Conservation (phyloP, 140 eudicot species). For the Cichorium intybus region DNA sequence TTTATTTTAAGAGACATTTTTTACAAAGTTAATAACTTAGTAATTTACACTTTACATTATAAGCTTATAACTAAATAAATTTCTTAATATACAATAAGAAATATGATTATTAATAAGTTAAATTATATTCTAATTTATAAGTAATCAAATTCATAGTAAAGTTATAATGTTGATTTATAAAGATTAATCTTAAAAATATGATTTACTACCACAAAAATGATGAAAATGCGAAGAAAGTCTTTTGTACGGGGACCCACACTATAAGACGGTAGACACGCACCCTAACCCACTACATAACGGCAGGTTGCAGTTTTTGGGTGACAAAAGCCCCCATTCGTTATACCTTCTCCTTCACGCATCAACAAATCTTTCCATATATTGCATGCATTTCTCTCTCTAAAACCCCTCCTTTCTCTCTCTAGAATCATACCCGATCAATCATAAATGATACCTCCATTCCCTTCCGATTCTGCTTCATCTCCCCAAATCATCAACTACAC, state of each 20-base stretch:
- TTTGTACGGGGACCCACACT: slow-evolving; percentile 8
- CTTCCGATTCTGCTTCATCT: slow-evolving; percentile 2
- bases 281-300: slow-evolving; percentile 27
- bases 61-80: too few species aligned
- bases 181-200: too few species aligned
- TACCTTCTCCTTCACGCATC: slow-evolving; percentile 33
- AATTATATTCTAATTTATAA: too few species aligned
- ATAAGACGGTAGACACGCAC: slow-evolving; percentile 14
- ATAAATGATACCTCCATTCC: background rate
- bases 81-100: too few species aligned
- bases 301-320: slow-evolving; percentile 24
- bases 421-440: background rate
- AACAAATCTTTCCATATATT: slow-evolving; percentile 36
- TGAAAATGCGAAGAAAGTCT: background rate
- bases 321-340: slow-evolving; percentile 11
- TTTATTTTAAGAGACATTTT: too few species aligned
- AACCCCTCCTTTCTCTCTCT: slow-evolving; percentile 20
- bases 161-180: too few species aligned
- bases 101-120: too few species aligned
- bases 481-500: slow-evolving; percentile 2
- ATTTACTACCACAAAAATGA: too few species aligned
- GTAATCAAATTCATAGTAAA: too few species aligned
- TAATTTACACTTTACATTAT: too few species aligned
- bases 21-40: too few species aligned
- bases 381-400: slow-evolving; percentile 24